Evolutionary conservation across 2,329 filamentous ascomycete species (phyloP).

Genomic region (Teratosphaeria gauchensis): DNA sequence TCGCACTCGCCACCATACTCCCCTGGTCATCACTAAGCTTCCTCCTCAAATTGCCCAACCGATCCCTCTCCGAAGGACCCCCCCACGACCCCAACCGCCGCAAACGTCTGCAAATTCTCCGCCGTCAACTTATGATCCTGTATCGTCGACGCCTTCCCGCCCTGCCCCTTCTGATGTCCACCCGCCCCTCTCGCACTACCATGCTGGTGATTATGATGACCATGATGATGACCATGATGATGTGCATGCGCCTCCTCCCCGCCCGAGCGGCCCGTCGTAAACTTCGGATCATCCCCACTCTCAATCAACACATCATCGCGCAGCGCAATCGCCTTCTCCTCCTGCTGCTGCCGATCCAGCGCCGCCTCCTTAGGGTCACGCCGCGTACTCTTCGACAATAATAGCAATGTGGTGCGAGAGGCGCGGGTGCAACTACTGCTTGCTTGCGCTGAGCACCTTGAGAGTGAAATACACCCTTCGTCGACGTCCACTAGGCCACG

Average conservation of each 20-base stretch:
- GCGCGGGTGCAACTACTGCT: no score
- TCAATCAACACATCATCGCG: slow-evolving; percentile 47
- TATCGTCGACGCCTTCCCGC: background rate
- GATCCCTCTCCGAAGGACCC: background rate
- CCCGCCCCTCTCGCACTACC: no score
- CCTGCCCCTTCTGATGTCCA: no score
- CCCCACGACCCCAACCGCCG: background rate
- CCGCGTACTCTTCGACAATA: no score
- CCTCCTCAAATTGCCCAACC: slow-evolving; percentile 7
- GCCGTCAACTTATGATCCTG: slow-evolving; percentile 9
- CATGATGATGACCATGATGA: no score
- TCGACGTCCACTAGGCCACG: no score
- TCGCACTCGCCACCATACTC: background rate
- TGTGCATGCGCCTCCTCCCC: slow-evolving; percentile 8
- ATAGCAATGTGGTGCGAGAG: no score
- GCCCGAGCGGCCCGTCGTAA: slow-evolving; percentile 13
- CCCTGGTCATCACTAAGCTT: slow-evolving; percentile 6
- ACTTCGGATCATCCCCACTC: slow-evolving; percentile 32
- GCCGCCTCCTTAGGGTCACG: slow-evolving; percentile 38
- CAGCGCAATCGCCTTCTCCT: slow-evolving; percentile 46
- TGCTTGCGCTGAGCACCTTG: no score
- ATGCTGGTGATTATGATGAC: no score
- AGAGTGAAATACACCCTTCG: no score
- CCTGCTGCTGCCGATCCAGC: slow-evolving; percentile 39
- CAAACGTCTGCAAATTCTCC: slow-evolving; percentile 26